Evolutionary conservation across 352 stramenopile species (phyloP), one percentile per base, ranked within the genome.

Genomic region (Pythium plurisporium): DNA sequence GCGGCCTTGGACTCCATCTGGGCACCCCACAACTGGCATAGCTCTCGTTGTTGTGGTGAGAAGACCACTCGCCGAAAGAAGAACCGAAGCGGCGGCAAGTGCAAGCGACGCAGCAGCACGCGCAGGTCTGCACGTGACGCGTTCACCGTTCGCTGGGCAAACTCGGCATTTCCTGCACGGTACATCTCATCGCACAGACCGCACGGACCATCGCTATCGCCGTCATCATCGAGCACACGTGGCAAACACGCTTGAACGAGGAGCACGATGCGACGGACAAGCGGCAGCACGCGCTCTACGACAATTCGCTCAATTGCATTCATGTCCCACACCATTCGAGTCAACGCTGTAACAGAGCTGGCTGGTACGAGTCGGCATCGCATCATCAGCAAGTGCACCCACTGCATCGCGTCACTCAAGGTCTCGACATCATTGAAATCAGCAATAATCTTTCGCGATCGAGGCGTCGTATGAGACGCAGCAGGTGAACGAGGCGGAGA

Each of bases 21-120:
- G 19, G 82, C 82, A 1, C 65, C 73, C 82, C 82, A 91, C 19
- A 89, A 65, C 51, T 91, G 65, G n/a, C 79, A 89, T 20, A 91
- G 59, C 2, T 64, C 60, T 19, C 82, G 76, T 41, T 91, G 82
- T 23, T 67, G 67, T 2, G 66, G 59, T 0, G 82, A 66, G 49
- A 91, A 88, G 31, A 82, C 78, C 20, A 87, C 68, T 8, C 47
- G 62, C 26, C 79, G 69, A 55, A 91, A 91, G 36, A 91, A 87
- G 15, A 81, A 62, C 15, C 73, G 74, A n/a, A 91, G 54, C 23
- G 79, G 79, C 4, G 79, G 82, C 31, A 91, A 52, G 56, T 91
- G 82, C 29, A 91, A 69, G 33, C 66, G 70, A 19, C 73, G 80
- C 45, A 91, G 54, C 26, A 74, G 73, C 22, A 59, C 71, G 5